Conservation (phyloP, 2,329 filamentous ascomycete genomes). For the Colletotrichum cordylinicola region DNA sequence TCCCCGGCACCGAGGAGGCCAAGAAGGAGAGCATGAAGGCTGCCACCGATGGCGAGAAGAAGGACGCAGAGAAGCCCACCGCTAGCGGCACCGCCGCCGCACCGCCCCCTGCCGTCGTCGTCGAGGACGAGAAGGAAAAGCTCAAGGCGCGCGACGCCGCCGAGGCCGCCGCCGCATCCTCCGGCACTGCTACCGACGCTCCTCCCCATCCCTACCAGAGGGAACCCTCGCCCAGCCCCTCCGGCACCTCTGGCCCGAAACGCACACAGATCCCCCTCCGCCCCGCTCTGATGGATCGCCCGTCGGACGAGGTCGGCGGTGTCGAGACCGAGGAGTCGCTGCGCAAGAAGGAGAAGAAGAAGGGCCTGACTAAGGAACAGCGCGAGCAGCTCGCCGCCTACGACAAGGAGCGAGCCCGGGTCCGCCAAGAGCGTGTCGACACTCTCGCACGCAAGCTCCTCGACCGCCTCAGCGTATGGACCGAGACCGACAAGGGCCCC, state of each 20-base stretch:
- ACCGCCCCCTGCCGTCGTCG: conserved; percentile 44
- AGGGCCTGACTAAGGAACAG: conserved; percentile 88
- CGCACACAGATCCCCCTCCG: conserved; percentile 72
- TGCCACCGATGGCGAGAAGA: conserved; percentile 33
- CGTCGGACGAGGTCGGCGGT: conserved; percentile 75
- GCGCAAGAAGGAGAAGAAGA: conserved; percentile 75
- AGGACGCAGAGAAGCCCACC: conserved; percentile 31
- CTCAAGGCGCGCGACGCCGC: conserved; percentile 19
- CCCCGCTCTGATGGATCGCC: conserved; percentile 84
- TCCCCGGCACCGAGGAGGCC: conserved; percentile 63
- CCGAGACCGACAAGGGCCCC: conserved; percentile 87
- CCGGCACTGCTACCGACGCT: conserved; percentile 21
- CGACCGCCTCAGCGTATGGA: conserved; percentile 92
- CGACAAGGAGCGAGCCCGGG: conserved; percentile 81
- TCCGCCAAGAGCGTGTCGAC: conserved; percentile 89
- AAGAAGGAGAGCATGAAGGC: conserved; percentile 59
- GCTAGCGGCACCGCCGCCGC: conserved; percentile 25
- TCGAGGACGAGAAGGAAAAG: conserved; percentile 41
- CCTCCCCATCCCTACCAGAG: conserved; percentile 36
- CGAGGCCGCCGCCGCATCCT: conserved; percentile 13
- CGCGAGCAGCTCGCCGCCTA: conserved; percentile 88
- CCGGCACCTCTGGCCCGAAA: conserved; percentile 40
- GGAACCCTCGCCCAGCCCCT: conserved; percentile 41
- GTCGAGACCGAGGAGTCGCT: conserved; percentile 65
- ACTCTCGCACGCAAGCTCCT: conserved; percentile 84